Conservation (phyloP, 2,329 filamentous ascomycete genomes). For the Microdochium nivale region DNA sequence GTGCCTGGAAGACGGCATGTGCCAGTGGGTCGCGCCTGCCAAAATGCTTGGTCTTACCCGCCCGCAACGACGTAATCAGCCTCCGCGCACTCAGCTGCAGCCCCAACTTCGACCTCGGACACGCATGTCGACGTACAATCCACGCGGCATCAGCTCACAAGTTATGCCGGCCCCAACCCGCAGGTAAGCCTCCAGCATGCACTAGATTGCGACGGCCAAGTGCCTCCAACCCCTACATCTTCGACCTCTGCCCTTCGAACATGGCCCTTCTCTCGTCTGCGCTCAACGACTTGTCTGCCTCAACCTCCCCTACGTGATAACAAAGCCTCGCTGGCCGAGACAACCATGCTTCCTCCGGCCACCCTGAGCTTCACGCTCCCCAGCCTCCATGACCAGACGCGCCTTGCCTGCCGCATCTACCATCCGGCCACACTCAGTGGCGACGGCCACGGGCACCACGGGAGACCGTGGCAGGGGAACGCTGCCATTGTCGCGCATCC, state of each 20-base stretch:
- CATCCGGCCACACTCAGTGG: slow-evolving; percentile 45
- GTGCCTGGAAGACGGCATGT: background rate
- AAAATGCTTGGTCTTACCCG: background rate
- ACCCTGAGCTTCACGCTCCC: slow-evolving; percentile 67
- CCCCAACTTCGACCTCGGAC: background rate
- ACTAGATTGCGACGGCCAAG: background rate
- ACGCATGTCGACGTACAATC: too few relatives aligned
- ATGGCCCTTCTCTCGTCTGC: background rate
- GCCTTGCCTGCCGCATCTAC: slow-evolving; percentile 77
- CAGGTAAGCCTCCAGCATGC: background rate
- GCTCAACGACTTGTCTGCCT: background rate
- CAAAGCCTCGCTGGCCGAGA: background rate
- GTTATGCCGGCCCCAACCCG: background rate
- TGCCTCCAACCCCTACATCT: background rate
- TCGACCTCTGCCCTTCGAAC: background rate
- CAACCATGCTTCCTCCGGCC: slow-evolving; percentile 45
- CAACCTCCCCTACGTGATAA: background rate
- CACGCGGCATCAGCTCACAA: too few relatives aligned
- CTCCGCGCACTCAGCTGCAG: background rate
- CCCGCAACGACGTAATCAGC: background rate
- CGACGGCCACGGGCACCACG: slow-evolving; percentile 6
- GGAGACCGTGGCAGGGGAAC: slow-evolving; percentile 12
- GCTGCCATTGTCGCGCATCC: slow-evolving; percentile 76
- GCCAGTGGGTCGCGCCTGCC: background rate
- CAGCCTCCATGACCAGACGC: slow-evolving; percentile 69